These are phyloP conservation scores for Diaporthe citri DNA, from an alignment of 2,329 filamentous ascomycete genomes.

Conservation along the genomic window DNA sequence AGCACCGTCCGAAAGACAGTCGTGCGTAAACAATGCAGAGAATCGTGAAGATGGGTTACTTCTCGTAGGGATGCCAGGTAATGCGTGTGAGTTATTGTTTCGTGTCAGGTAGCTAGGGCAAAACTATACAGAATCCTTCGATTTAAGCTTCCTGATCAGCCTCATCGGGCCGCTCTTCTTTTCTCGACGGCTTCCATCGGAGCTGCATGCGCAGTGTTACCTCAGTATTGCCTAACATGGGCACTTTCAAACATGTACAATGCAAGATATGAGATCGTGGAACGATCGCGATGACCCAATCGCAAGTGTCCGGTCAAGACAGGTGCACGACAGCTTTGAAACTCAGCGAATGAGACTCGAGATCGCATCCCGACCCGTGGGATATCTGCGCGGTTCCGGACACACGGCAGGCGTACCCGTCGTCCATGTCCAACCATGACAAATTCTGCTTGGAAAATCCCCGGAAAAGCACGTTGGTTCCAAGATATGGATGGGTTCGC, in stretches of 20 bases:
- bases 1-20: not conserved
- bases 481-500: not conserved
- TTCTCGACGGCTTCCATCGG: not conserved
- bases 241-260: not conserved
- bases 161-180: not conserved
- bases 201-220: constrained; percentile 6
- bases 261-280: constrained; percentile 17
- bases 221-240: not conserved
- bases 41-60: not conserved
- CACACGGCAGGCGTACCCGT: not conserved
- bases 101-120: not conserved
- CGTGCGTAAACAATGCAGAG: not conserved
- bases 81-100: not conserved
- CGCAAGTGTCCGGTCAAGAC: not conserved
- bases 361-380: constrained; percentile 2
- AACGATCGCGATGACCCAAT: not conserved
- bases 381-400: not conserved
- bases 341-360: not conserved
- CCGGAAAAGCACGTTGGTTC: not conserved
- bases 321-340: not conserved
- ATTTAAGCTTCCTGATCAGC: not conserved
- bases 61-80: not conserved
- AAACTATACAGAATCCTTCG: not conserved
- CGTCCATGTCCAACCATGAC: not conserved
- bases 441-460: not conserved